phyloP scores from a whole-genome alignment of 169 alveolate genomes.

The Neospora caninum region DNA sequence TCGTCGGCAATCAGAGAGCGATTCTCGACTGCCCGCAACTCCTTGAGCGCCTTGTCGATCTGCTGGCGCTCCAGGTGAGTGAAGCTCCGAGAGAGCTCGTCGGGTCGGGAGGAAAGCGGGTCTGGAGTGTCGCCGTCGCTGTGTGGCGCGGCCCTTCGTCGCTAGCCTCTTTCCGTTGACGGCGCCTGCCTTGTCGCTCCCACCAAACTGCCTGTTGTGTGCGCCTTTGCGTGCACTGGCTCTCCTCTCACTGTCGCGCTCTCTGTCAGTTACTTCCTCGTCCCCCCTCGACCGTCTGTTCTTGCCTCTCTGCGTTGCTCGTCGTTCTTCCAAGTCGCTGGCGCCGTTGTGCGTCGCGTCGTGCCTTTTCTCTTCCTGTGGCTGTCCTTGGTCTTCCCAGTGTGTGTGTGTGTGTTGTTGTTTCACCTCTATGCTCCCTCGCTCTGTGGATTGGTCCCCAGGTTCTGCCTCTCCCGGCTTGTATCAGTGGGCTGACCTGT shows the following conservation, averaged over 20 bases:
- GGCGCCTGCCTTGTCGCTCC: too few relatives aligned
- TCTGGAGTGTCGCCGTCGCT: too few relatives aligned
- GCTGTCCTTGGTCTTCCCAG: not conserved
- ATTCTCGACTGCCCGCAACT: not conserved
- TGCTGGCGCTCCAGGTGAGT: not conserved
- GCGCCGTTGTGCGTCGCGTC: too few relatives aligned
- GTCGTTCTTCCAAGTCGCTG: too few relatives aligned
- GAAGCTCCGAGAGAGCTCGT: not conserved
- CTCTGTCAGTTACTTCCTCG: too few relatives aligned
- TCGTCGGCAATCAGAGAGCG: not conserved
- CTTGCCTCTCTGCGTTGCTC: too few relatives aligned
- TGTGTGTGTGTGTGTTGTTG: not conserved
- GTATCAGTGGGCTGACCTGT: conserved; percentile 39
- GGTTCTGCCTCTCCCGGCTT: conserved; percentile 43
- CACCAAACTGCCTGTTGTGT: too few relatives aligned
- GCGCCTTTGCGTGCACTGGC: too few relatives aligned
- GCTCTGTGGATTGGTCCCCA: not conserved
- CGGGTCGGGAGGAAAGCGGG: not conserved
- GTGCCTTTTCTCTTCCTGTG: not conserved
- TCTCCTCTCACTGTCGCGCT: too few relatives aligned
- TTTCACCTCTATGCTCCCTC: not conserved
- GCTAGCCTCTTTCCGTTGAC: too few relatives aligned
- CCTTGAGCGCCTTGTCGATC: conserved; percentile 16
- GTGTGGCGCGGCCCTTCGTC: too few relatives aligned
- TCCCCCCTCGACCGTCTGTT: too few relatives aligned